These are phyloP conservation scores for Pseudogymnoascus sp. DNA, from an alignment of 2,329 filamentous ascomycete species.

Conservation along the genomic window DNA sequence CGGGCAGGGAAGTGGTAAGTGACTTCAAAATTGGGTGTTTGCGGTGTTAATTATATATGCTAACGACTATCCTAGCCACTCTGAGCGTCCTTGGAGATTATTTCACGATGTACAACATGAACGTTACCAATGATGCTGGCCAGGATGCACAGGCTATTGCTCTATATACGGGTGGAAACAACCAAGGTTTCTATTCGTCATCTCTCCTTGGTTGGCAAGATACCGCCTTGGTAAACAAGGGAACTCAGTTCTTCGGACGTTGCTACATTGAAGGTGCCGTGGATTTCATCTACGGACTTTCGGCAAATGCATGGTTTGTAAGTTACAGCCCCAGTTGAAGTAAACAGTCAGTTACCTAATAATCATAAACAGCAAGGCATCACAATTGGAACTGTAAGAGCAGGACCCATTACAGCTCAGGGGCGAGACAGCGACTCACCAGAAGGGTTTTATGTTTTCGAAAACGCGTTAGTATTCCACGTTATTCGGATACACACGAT, in stretches of 20 bases:
- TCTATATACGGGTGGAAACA: slow-evolving; percentile 36
- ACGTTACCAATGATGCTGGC: slow-evolving; percentile 39
- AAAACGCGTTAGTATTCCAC: background rate
- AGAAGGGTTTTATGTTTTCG: slow-evolving; percentile 25
- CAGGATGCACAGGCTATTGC: slow-evolving; percentile 36
- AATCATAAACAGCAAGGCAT: slow-evolving; percentile 26
- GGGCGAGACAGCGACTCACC: slow-evolving; percentile 35
- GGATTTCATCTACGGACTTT: slow-evolving; percentile 47
- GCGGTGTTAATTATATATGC: background rate
- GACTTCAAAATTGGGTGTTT: background rate
- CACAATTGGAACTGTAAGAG: slow-evolving; percentile 34
- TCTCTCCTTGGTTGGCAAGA: slow-evolving; percentile 47
- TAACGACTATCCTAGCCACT: slow-evolving; percentile 11
- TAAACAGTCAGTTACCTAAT: background rate
- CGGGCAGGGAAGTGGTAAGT: background rate
- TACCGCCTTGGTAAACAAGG: slow-evolving; percentile 40
- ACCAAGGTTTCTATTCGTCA: slow-evolving; percentile 47
- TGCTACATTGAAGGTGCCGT: slow-evolving; percentile 47
- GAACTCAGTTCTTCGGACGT: slow-evolving; percentile 45
- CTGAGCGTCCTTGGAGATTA: background rate
- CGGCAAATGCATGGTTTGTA: slow-evolving; percentile 39
- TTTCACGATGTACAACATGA: slow-evolving; percentile 48
- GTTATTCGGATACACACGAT: background rate
- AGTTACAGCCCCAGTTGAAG: background rate
- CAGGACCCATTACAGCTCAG: slow-evolving; percentile 39